These are phyloP conservation scores for Rhodotorula mucilaginosa DNA, from an alignment of 1,284 basidiomycete genomes.

Conservation along the genomic window DNA sequence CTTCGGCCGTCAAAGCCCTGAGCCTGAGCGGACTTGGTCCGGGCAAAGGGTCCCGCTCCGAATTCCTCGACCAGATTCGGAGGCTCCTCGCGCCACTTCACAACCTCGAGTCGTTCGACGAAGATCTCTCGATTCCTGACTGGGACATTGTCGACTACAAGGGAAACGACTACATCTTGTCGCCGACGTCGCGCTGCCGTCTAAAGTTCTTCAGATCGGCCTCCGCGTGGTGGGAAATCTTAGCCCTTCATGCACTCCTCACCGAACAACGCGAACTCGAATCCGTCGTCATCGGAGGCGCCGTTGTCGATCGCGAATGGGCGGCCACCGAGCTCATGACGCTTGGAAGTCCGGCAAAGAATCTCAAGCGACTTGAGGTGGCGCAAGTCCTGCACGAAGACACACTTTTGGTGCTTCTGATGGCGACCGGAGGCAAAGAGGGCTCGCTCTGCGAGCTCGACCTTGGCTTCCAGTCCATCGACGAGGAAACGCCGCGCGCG, in stretches of 20 bases:
- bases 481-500: slow-evolving; percentile 29
- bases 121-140: slow-evolving; percentile 21
- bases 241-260: slow-evolving; percentile 13
- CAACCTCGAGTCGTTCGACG: slow-evolving; percentile 3
- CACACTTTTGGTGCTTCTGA: slow-evolving; percentile 28
- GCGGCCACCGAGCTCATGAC: neutral
- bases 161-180: slow-evolving; percentile 11
- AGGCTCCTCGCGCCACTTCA: slow-evolving; percentile 2
- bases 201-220: slow-evolving; percentile 3
- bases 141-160: slow-evolving; percentile 17
- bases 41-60: neutral
- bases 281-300: slow-evolving; percentile 16
- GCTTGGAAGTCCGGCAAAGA: neutral
- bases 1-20: neutral
- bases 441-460: neutral
- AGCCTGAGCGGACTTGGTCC: slow-evolving; percentile 5
- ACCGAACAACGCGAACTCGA: neutral
- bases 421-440: neutral
- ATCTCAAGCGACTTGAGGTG: slow-evolving; percentile 7
- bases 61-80: slow-evolving; percentile 2
- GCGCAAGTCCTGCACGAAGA: slow-evolving; percentile 32
- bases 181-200: neutral
- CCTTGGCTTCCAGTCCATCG: slow-evolving; percentile 19
- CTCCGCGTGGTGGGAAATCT: slow-evolving; percentile 28
- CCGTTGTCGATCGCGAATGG: slow-evolving; percentile 34